Evolutionary conservation across 768 basidiomycete species (phyloP).

Genomic region (Peribolospora kevripleyi): DNA sequence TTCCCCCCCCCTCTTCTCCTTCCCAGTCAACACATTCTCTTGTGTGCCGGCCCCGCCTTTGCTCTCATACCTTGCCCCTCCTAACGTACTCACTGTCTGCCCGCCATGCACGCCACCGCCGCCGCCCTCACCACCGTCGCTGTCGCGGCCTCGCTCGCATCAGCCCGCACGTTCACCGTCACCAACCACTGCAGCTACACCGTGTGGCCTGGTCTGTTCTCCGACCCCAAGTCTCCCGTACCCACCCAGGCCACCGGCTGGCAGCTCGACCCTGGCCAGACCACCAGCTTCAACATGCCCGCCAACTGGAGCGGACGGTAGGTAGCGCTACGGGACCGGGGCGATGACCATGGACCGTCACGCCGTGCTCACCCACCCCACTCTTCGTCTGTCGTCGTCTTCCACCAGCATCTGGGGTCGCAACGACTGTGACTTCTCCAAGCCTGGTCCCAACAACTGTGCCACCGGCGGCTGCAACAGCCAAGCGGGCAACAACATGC

Average conservation of each 20-base stretch:
- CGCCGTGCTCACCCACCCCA: not conserved
- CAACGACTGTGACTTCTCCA: conserved; percentile 22
- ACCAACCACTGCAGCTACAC: conserved; percentile 1
- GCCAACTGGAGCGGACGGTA: conserved; percentile 38
- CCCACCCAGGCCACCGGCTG: conserved; percentile 9
- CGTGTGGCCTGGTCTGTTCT: not conserved
- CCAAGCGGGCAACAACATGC: conserved; percentile 4
- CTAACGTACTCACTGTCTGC: not conserved
- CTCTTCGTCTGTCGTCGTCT: not conserved
- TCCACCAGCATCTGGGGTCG: conserved; percentile 16
- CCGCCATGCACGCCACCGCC: conserved; percentile 3
- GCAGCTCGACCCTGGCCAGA: not conserved
- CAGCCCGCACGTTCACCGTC: conserved; percentile 1
- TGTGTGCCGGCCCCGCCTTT: too few species aligned
- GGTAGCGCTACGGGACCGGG: too few species aligned
- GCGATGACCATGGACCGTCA: conserved; percentile 28
- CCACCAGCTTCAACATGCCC: conserved; percentile 16
- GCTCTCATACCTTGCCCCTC: too few species aligned
- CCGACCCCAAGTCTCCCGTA: not conserved
- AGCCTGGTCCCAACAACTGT: conserved; percentile 20
- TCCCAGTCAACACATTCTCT: too few species aligned
- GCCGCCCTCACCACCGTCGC: not conserved
- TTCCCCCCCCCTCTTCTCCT: not conserved
- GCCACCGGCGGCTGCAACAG: conserved; percentile 17
- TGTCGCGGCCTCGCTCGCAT: not conserved